Conservation (phyloP, 1,139 yeast genomes). For the Yamadazyma buinensis region DNA sequence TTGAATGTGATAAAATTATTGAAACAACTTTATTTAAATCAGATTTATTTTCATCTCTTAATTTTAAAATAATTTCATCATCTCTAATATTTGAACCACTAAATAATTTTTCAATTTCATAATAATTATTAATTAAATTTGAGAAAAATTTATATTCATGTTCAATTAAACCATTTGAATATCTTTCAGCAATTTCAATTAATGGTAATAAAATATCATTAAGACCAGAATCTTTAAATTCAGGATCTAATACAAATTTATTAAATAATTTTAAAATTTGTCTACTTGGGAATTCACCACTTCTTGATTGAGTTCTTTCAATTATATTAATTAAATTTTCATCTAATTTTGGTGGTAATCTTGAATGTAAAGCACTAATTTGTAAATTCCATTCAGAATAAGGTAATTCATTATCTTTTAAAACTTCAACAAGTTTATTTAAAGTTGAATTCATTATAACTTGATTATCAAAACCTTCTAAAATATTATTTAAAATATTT, state of each 20-base stretch:
- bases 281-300: slow-evolving; percentile 91
- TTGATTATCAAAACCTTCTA: slow-evolving; percentile 92
- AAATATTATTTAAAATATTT: slow-evolving; percentile 66
- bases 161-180: slow-evolving; percentile 70
- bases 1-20: slow-evolving; percentile 81
- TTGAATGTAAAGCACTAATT: slow-evolving; percentile 86
- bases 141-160: slow-evolving; percentile 82
- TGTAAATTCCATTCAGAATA: slow-evolving; percentile 88
- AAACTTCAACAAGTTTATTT: slow-evolving; percentile 63
- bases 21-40: slow-evolving; percentile 70
- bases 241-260: slow-evolving; percentile 49
- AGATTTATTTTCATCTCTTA: slow-evolving; percentile 84
- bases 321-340: slow-evolving; percentile 60
- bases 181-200: slow-evolving; percentile 64
- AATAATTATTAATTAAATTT: slow-evolving; percentile 64
- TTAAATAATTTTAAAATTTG: slow-evolving; percentile 62
- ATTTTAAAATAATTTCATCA: slow-evolving; percentile 78
- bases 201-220: slow-evolving; percentile 68
- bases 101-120: slow-evolving; percentile 72
- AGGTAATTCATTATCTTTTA: slow-evolving; percentile 81
- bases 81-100: slow-evolving; percentile 72
- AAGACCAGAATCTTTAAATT: slow-evolving; percentile 44
- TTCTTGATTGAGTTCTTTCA: slow-evolving; percentile 63
- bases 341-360: slow-evolving; percentile 78
- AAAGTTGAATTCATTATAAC: slow-evolving; percentile 85